Conservation (phyloP, 352 stramenopile genomes). For the Phytophthora hibernalis region DNA sequence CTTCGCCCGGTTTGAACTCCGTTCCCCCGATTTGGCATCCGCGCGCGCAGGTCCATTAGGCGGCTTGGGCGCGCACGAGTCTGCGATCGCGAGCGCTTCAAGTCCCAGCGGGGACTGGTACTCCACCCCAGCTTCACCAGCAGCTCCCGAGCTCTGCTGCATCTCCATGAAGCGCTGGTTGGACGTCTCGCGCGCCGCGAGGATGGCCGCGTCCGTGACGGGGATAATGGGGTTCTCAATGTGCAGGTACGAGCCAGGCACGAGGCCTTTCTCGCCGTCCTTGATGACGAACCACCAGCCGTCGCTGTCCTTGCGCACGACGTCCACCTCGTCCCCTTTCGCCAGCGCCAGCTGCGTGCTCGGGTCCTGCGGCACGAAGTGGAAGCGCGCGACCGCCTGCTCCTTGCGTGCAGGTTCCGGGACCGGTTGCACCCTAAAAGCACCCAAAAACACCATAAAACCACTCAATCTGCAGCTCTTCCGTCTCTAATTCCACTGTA, state of each 20-base stretch:
- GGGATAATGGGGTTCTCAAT: constrained; percentile 73
- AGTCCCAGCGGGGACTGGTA: constrained; percentile 48
- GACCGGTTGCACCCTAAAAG: constrained; percentile 37
- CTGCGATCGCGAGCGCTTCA: constrained; percentile 36
- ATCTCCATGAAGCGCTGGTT: constrained; percentile 79
- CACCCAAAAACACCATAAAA: too few species aligned
- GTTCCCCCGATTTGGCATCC: constrained; percentile 69
- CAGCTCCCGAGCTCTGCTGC: constrained; percentile 35
- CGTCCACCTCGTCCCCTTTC: constrained; percentile 77
- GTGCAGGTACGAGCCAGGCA: constrained; percentile 78
- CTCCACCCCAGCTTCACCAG: constrained; percentile 41
- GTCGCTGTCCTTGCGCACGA: constrained; percentile 85
- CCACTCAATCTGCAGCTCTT: too few species aligned
- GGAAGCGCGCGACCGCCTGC: constrained; percentile 76
- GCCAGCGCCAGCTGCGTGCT: constrained; percentile 70
- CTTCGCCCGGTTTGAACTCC: constrained; percentile 67
- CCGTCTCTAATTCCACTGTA: too few species aligned
- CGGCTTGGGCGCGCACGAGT: constrained; percentile 45
- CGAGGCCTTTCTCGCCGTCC: constrained; percentile 79
- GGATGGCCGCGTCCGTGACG: constrained; percentile 63
- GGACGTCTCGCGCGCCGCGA: constrained; percentile 74
- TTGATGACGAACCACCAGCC: constrained; percentile 88
- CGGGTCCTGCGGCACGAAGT: constrained; percentile 79
- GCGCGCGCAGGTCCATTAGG: constrained; percentile 46
- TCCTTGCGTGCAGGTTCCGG: constrained; percentile 56